A percentile compares a stretch with the other conserved stretches of the same genome.
These are phyloP conservation scores for Salvia splendens DNA, from an alignment of 257 asterid species.

Conservation along the genomic window DNA sequence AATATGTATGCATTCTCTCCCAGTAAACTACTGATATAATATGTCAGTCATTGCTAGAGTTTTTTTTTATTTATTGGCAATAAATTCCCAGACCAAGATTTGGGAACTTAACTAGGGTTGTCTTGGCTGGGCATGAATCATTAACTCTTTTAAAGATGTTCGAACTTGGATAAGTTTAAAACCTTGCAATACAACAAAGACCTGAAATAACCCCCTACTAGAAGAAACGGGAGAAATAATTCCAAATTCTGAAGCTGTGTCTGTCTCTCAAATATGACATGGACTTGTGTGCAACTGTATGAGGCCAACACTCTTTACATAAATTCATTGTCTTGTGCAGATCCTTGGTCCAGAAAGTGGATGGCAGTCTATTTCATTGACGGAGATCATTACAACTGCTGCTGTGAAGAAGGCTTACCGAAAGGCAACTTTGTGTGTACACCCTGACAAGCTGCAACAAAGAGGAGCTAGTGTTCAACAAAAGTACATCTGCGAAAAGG, in stretches of 20 bases:
- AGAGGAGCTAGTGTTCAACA: conserved; percentile 92
- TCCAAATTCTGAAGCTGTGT: not conserved
- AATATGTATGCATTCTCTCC: conserved; percentile 62
- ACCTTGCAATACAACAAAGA: not conserved
- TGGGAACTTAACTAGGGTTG: conserved; percentile 1
- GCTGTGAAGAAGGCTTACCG: conserved; percentile 94
- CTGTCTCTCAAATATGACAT: not conserved
- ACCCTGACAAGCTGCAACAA: conserved; percentile 97
- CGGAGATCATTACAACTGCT: conserved; percentile 75
- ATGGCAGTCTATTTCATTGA: conserved; percentile 84
- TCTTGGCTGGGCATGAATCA: not conserved
- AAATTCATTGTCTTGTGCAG: conserved; percentile 41
- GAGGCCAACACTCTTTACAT: conserved; percentile 19
- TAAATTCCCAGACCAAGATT: conserved; percentile 12
- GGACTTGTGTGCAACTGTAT: conserved; percentile 1
- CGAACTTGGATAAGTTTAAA: conserved; percentile 1
- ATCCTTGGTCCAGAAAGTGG: conserved; percentile 87
- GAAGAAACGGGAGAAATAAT: not conserved
- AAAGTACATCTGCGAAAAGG: conserved; percentile 90
- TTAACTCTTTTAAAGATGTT: not conserved
- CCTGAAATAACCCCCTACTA: not conserved
- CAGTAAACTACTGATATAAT: not conserved
- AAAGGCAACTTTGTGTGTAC: conserved; percentile 92
- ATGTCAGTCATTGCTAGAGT: not conserved
- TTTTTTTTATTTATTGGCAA: conserved; percentile 3